These are phyloP conservation scores for Pyricularia grisea DNA, from an alignment of 2,329 filamentous ascomycete species.

Conservation along the genomic window DNA sequence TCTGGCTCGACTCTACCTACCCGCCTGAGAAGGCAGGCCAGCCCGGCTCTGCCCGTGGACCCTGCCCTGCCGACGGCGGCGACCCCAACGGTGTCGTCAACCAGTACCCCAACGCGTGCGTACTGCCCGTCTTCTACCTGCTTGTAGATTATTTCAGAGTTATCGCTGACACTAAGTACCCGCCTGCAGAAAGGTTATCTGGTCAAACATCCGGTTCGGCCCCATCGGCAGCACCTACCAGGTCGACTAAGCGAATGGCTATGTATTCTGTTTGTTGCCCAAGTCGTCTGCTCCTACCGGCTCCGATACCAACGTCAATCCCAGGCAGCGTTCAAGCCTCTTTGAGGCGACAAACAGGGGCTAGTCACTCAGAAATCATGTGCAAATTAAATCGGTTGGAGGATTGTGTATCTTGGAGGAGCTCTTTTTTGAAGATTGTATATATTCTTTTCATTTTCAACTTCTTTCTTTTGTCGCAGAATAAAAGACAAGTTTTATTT, in stretches of 20 bases:
- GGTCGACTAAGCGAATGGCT: conserved; percentile 8
- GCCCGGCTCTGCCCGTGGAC: conserved; percentile 32
- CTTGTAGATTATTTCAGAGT: background rate
- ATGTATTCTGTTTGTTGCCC: background rate
- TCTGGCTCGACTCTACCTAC: conserved; percentile 52
- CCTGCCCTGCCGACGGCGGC: conserved; percentile 29
- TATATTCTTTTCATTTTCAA: background rate
- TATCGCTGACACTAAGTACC: background rate
- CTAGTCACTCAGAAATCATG: background rate
- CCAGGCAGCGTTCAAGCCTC: background rate
- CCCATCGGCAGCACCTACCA: conserved; percentile 30
- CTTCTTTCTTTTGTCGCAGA: background rate
- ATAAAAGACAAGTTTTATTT: background rate
- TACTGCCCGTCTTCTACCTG: conserved; percentile 10
- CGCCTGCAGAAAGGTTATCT: conserved; percentile 14
- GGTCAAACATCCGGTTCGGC: conserved; percentile 38
- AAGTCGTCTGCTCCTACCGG: background rate
- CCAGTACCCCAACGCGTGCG: conserved; percentile 23
- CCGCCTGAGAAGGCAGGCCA: conserved; percentile 27
- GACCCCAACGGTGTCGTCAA: conserved; percentile 28
- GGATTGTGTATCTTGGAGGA: background rate
- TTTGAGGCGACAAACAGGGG: background rate
- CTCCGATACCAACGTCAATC: background rate
- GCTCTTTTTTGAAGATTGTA: background rate
- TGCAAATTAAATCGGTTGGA: background rate